These are phyloP conservation scores for Coemansia sp. DNA, from an alignment of 192 early-diverging fungal genomes.

Conservation along the genomic window DNA sequence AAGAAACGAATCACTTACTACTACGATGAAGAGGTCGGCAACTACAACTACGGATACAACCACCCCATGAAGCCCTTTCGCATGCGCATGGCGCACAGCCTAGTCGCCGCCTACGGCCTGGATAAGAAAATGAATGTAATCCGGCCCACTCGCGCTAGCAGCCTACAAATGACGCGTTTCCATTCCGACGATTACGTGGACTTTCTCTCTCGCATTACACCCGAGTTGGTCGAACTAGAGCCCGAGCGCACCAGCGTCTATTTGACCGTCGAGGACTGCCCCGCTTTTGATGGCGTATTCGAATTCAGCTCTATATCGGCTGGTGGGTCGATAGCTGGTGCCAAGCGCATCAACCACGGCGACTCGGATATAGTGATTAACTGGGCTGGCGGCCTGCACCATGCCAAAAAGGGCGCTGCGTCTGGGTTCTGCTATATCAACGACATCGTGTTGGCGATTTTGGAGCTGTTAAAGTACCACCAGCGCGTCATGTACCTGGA, in stretches of 20 bases:
- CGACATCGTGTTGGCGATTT: slow-evolving; percentile 92
- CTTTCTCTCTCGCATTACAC: slow-evolving; percentile 81
- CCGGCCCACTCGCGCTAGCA: slow-evolving; percentile 79
- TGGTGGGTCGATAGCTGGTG: slow-evolving; percentile 94
- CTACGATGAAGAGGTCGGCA: slow-evolving; percentile 66
- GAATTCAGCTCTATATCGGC: slow-evolving; percentile 92
- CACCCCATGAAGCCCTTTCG: slow-evolving; percentile 99
- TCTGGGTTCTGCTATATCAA: slow-evolving; percentile 99
- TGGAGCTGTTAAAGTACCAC: slow-evolving; percentile 86
- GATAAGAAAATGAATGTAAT: slow-evolving; percentile 90
- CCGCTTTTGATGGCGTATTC: slow-evolving; percentile 95
- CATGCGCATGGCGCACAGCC: slow-evolving; percentile 93
- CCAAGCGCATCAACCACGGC: slow-evolving; percentile 82
- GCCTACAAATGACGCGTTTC: slow-evolving; percentile 91
- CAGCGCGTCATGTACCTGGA: slow-evolving; percentile 96
- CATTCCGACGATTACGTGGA: slow-evolving; percentile 95
- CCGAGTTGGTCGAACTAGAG: slow-evolving; percentile 70
- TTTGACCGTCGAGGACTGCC: slow-evolving; percentile 95
- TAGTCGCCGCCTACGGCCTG: slow-evolving; percentile 93
- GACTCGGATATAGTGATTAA: slow-evolving; percentile 94
- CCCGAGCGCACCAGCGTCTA: slow-evolving; percentile 64
- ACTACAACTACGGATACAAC: slow-evolving; percentile 89
- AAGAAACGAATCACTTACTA: slow-evolving; percentile 56
- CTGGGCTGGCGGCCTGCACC: slow-evolving; percentile 97
- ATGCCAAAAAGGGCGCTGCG: slow-evolving; percentile 95